Evolutionary conservation across 768 basidiomycete genomes (phyloP), one percentile per base, ranked within the genome.

Genomic region (Rhodotorula diobovata): DNA sequence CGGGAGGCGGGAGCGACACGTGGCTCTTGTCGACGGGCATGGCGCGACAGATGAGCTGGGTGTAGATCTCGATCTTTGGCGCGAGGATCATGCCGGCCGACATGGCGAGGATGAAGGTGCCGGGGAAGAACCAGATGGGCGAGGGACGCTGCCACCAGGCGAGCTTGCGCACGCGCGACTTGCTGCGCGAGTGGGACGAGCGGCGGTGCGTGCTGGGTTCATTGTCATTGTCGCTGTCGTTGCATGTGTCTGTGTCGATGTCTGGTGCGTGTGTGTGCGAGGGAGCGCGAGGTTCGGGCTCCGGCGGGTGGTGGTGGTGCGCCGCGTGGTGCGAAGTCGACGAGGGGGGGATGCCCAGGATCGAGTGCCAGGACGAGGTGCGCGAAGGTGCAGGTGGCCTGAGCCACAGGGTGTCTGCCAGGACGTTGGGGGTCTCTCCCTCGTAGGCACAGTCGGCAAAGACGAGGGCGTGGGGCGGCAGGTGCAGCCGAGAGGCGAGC

Each of bases 81-180:
- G 70, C 51, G 63, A 54, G 55, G 0, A 59, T 71, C 61, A 69
- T 63, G 39, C 76, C 72, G 62, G 71, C 60, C n/a, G 65, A 45
- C 50, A 76, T 46, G 2, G 72, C 57, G 39, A 70, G 67, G 37
- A 57, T 2, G 61, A 74, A 15, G 10, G 64, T 66, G 15, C 64
- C 64, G 9, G 64, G 64, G 60, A 71, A 61, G 51, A 71, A 61
- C 65, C 65, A 71, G 21, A 71, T 41, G 32, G 70, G 70, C 7
- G 54, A 57, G 2, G 70, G 70, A 5, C 70, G 45, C 12, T 57
- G 61, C 55, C 57, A 71, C 70, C 70, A 71, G 2, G 30, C 53
- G 11, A 71, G 45, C 14, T 48, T 48, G 23, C 59, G 56, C 35
- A 34, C 34, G 21, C 39, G 53, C 28, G 28, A 20, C 34, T 46